These are phyloP conservation scores for Chrysoporthe cubensis DNA, from an alignment of 2,329 filamentous ascomycete genomes.

Conservation along the genomic window DNA sequence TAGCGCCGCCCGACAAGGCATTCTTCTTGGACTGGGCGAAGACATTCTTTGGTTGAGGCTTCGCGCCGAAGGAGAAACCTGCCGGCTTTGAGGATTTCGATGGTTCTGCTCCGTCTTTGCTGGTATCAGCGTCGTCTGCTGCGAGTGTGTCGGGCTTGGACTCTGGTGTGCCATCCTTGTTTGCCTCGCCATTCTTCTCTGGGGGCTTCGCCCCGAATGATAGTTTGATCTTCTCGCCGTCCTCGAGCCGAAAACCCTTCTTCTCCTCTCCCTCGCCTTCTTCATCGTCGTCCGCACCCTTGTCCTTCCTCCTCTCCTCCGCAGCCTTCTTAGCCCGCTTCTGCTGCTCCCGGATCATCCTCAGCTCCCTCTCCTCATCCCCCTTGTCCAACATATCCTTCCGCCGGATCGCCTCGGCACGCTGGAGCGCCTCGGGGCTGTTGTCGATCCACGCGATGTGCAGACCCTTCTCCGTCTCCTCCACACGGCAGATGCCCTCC, in stretches of 20 bases:
- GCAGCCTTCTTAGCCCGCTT: constrained; percentile 69
- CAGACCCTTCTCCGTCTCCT: constrained; percentile 85
- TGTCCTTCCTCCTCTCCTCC: constrained; percentile 48
- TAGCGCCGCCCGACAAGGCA: constrained; percentile 61
- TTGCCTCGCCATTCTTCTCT: constrained; percentile 30
- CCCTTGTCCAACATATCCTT: constrained; percentile 88
- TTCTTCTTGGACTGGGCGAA: constrained; percentile 73
- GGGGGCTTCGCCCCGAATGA: constrained; percentile 61
- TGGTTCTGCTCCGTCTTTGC: constrained; percentile 30
- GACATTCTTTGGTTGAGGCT: constrained; percentile 73
- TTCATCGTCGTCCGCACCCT: constrained; percentile 45
- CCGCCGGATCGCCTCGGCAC: constrained; percentile 78
- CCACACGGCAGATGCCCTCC: constrained; percentile 86
- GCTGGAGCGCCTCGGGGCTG: constrained; percentile 78
- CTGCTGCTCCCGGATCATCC: constrained; percentile 82
- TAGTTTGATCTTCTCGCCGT: constrained; percentile 77
- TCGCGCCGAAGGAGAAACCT: constrained; percentile 70
- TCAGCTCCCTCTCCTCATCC: constrained; percentile 87
- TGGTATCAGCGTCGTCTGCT: constrained; percentile 30
- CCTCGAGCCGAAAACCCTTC: constrained; percentile 60
- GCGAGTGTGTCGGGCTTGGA: constrained; percentile 23
- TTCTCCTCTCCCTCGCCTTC: constrained; percentile 45
- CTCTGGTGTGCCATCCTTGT: constrained; percentile 23
- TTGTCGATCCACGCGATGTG: constrained; percentile 92
- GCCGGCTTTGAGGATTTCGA: constrained; percentile 44